Evolutionary conservation across 495 filamentous ascomycete genomes (phyloP).

Genomic region (Talaromyces adpressus): DNA sequence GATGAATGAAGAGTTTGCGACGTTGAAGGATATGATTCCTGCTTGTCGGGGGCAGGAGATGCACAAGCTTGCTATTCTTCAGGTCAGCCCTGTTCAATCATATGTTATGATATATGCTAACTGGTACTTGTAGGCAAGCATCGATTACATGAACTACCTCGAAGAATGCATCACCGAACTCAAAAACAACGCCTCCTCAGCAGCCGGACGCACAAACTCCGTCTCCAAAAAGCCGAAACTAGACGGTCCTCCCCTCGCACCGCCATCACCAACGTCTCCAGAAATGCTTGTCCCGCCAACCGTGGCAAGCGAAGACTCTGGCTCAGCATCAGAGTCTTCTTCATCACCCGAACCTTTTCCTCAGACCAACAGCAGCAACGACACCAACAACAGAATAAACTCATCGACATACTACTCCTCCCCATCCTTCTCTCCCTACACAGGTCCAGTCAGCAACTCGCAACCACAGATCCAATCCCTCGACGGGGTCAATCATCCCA

Average conservation of each 20-base stretch:
- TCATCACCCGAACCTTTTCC: constrained; percentile 30
- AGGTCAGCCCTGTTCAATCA: constrained; percentile 50
- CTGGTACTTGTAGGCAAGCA: constrained; percentile 64
- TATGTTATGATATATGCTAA: background rate
- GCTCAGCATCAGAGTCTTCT: constrained; percentile 21
- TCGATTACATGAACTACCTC: constrained; percentile 93
- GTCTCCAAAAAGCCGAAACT: background rate
- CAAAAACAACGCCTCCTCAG: constrained; percentile 46
- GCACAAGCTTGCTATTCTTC: constrained; percentile 95
- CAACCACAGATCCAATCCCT: constrained; percentile 19
- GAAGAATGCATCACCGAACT: constrained; percentile 81
- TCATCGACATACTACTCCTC: constrained; percentile 24
- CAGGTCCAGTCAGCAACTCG: background rate
- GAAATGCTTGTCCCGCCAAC: constrained; percentile 19
- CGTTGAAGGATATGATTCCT: constrained; percentile 92
- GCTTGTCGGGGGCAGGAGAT: constrained; percentile 87
- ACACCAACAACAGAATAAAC: background rate
- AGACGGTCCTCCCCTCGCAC: constrained; percentile 11
- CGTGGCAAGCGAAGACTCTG: constrained; percentile 5
- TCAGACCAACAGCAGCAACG: background rate
- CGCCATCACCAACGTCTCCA: constrained; percentile 32
- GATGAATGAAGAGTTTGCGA: constrained; percentile 98
- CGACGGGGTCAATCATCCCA: constrained; percentile 24
- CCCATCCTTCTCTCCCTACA: constrained; percentile 31
- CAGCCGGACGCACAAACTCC: constrained; percentile 5